Conservation (phyloP, 1,284 basidiomycete species). For the Thelephora terrestris region DNA sequence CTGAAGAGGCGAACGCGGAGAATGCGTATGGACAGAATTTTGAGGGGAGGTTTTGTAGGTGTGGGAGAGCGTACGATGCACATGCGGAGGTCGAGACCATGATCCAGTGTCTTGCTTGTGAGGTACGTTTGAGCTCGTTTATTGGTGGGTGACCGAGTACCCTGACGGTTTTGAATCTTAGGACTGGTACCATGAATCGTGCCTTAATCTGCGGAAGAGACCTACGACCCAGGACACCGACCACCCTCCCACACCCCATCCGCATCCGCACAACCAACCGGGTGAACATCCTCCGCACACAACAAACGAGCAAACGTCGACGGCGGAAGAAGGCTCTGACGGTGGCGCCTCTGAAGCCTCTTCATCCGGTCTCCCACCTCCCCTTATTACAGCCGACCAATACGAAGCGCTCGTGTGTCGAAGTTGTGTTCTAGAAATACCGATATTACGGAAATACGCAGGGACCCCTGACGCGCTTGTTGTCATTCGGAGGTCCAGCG, state of each 20-base stretch:
- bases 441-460: constrained; percentile 46
- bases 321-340: constrained; percentile 26
- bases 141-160: constrained; percentile 6
- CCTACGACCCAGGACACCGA: constrained; percentile 34
- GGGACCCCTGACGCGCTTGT: constrained; percentile 56
- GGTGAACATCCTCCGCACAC: not conserved
- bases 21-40: constrained; percentile 68
- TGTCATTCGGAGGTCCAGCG: constrained; percentile 38
- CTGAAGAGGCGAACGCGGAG: constrained; percentile 41
- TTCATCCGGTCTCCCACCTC: constrained; percentile 51
- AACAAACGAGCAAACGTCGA: constrained; percentile 13
- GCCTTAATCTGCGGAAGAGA: constrained; percentile 62
- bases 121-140: constrained; percentile 37
- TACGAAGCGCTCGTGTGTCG: constrained; percentile 68
- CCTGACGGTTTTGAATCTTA: constrained; percentile 19
- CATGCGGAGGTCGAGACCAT: constrained; percentile 66
- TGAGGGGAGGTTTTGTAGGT: constrained; percentile 57
- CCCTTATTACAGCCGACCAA: constrained; percentile 50
- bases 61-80: constrained; percentile 57
- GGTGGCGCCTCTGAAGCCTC: constrained; percentile 52
- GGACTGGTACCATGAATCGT: constrained; percentile 86
- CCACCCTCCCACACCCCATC: not conserved
- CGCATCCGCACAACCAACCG: not conserved
- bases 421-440: constrained; percentile 45
- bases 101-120: constrained; percentile 76